phyloP scores from a whole-genome alignment of 345 rosid genomes.

The Carallia pectinifolia region DNA sequence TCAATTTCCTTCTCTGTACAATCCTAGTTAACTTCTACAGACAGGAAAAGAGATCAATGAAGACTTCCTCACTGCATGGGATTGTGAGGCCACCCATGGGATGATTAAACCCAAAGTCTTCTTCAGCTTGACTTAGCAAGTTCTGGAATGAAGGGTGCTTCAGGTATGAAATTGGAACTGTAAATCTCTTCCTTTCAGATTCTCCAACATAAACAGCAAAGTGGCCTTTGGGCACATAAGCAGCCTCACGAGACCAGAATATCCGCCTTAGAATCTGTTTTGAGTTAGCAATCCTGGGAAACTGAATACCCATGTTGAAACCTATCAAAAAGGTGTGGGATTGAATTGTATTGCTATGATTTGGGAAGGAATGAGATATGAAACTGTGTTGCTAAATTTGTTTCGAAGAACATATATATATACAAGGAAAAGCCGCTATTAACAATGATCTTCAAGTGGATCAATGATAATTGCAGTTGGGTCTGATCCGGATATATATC shows the following conservation, averaged over 20 bases:
- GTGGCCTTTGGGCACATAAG: slow-evolving; percentile 35
- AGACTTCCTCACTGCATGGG: no score
- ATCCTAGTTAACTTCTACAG: no score
- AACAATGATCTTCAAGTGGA: background rate
- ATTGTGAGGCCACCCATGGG: no score
- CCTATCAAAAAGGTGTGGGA: background rate
- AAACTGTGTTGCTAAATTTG: background rate
- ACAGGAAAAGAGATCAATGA: no score
- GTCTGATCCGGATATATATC: background rate
- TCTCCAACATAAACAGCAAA: slow-evolving; percentile 28
- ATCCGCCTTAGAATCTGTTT: slow-evolving; percentile 6
- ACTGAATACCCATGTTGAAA: slow-evolving; percentile 11
- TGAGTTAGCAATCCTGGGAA: slow-evolving; percentile 10
- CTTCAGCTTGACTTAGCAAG: slow-evolving; percentile 15
- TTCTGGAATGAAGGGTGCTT: slow-evolving; percentile 13
- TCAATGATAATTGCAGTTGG: background rate
- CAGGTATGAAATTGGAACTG: background rate
- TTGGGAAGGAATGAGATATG: background rate
- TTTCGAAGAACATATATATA: background rate
- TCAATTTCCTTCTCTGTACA: no score
- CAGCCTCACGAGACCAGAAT: slow-evolving; percentile 1
- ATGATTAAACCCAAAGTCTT: slow-evolving; percentile 9
- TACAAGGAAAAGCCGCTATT: background rate
- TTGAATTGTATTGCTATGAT: background rate
- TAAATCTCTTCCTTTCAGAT: slow-evolving; percentile 9